Conservation (phyloP, 345 rosid species). For the Gossypium sturtianum region DNA sequence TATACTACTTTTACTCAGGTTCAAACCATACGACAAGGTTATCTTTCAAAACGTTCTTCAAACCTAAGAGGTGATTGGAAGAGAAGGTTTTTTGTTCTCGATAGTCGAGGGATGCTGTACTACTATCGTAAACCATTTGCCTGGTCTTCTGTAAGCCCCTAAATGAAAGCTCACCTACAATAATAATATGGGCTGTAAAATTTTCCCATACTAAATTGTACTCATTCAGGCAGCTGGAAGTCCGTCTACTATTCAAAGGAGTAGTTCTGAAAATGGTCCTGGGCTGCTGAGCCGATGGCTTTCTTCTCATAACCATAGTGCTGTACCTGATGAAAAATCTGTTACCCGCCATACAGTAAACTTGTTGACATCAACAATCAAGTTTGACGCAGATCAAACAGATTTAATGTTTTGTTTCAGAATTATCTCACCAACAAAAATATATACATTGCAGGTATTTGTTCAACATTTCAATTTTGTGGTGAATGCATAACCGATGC, state of each 20-base stretch:
- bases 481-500: background rate
- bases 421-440: conserved; percentile 56
- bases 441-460: conserved; percentile 65
- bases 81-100: conserved; percentile 77
- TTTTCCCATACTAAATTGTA: conserved; percentile 19
- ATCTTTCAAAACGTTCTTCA: conserved; percentile 78
- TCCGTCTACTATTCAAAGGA: conserved; percentile 45
- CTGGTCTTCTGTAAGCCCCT: conserved; percentile 52
- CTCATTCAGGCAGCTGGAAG: conserved; percentile 49
- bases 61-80: conserved; percentile 82
- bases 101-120: conserved; percentile 75
- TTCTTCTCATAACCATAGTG: conserved; percentile 74
- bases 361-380: conserved; percentile 70
- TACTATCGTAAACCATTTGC: conserved; percentile 72
- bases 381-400: conserved; percentile 70
- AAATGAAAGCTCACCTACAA: conserved; percentile 13
- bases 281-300: conserved; percentile 77
- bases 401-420: conserved; percentile 83
- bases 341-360: conserved; percentile 72
- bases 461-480: background rate
- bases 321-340: conserved; percentile 64
- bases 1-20: conserved; percentile 35
- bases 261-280: conserved; percentile 42
- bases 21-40: conserved; percentile 75
- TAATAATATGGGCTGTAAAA: background rate